phyloP scores from a whole-genome alignment of 1,284 basidiomycete genomes.

The Boletus holoroseus region DNA sequence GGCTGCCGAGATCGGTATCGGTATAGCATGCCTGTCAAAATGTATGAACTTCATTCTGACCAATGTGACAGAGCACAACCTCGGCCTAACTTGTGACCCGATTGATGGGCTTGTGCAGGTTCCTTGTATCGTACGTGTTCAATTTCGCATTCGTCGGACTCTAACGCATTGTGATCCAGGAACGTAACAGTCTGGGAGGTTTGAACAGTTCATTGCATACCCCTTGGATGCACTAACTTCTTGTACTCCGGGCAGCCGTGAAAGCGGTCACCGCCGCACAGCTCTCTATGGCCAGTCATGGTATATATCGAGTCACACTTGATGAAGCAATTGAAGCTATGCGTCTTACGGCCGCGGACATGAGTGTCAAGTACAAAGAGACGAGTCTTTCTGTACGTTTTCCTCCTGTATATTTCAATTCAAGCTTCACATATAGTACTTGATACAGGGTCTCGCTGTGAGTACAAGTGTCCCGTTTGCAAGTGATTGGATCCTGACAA shows the following conservation, averaged over 20 bases:
- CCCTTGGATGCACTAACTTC: constrained; percentile 8
- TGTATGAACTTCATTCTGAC: constrained; percentile 12
- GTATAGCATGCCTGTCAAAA: constrained; percentile 36
- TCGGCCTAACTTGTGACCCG: constrained; percentile 89
- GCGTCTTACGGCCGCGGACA: constrained; percentile 83
- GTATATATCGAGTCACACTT: constrained; percentile 80
- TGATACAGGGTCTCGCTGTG: constrained; percentile 57
- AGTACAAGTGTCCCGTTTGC: constrained; percentile 24
- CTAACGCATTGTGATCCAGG: constrained; percentile 38
- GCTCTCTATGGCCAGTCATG: constrained; percentile 86
- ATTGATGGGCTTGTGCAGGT: constrained; percentile 91
- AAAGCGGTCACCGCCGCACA: constrained; percentile 92
- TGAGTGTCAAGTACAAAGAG: constrained; percentile 90
- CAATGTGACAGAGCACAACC: constrained; percentile 62
- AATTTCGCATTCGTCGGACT: constrained; percentile 3
- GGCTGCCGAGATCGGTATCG: constrained; percentile 94
- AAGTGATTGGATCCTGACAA: constrained; percentile 12
- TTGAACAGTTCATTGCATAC: constrained; percentile 15
- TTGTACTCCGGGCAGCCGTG: constrained; percentile 49
- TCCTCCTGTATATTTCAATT: constrained; percentile 1
- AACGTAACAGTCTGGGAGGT: constrained; percentile 85
- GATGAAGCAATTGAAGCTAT: constrained; percentile 97
- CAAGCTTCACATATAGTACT: constrained; percentile 6
- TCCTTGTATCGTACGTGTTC: constrained; percentile 76
- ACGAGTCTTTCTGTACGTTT: constrained; percentile 77